phyloP scores from a whole-genome alignment of 1,139 yeast species.

The Saccharomyces hybrid region DNA sequence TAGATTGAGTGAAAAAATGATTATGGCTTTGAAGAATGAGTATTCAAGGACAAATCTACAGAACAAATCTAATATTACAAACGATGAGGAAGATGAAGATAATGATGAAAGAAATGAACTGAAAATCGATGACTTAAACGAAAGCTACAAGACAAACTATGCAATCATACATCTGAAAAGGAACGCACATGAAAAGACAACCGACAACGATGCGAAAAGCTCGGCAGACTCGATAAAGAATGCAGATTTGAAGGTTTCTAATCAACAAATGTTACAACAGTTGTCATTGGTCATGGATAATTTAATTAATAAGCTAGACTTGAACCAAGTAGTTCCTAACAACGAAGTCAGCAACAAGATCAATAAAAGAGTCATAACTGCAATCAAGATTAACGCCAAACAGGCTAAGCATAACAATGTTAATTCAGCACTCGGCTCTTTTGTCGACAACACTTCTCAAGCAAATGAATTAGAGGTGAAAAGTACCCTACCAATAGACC shows the following conservation, averaged over 20 bases:
- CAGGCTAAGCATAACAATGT: slow-evolving; percentile 42
- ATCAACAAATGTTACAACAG: slow-evolving; percentile 37
- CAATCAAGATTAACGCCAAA: slow-evolving; percentile 51
- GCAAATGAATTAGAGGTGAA: slow-evolving; percentile 22
- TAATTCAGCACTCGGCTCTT: slow-evolving; percentile 24
- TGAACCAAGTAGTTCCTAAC: slow-evolving; percentile 21
- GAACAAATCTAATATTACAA: slow-evolving; percentile 29
- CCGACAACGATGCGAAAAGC: slow-evolving; percentile 25
- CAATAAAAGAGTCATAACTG: slow-evolving; percentile 35
- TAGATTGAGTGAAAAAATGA: slow-evolving; percentile 75
- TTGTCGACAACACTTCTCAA: slow-evolving; percentile 15
- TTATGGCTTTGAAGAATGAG: slow-evolving; percentile 45
- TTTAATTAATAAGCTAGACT: slow-evolving; percentile 20
- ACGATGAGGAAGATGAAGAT: slow-evolving; percentile 31
- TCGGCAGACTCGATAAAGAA: slow-evolving; percentile 15
- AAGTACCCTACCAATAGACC: slow-evolving; percentile 24
- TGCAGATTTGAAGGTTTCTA: slow-evolving; percentile 3
- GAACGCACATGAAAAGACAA: slow-evolving; percentile 18
- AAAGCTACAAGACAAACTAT: slow-evolving; percentile 38
- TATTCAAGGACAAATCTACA: slow-evolving; percentile 33
- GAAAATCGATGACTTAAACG: slow-evolving; percentile 45
- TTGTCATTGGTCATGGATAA: slow-evolving; percentile 38
- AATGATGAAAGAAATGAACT: slow-evolving; percentile 43
- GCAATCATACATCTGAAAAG: slow-evolving; percentile 50
- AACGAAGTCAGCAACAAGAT: slow-evolving; percentile 18